Base-by-base conservation (phyloP, 23 red algal species). In the Gracilaria gracilis region DNA sequence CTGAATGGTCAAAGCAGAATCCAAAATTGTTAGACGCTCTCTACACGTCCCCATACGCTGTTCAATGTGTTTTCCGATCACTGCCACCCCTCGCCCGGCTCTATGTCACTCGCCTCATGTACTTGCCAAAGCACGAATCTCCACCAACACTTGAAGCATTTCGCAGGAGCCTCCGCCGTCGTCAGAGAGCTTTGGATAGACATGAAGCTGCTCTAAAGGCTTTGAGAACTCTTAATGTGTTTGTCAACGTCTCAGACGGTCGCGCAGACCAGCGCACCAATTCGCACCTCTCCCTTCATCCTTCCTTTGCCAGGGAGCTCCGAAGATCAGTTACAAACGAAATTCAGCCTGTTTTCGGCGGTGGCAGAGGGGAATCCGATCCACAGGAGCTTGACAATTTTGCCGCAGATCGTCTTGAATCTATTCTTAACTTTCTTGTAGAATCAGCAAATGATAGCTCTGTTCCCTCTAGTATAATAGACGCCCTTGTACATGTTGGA, bases 341-440 rank as follows among this genome's bases (percentile, higher is more conserved):
- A 27, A 73, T 88, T 40, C 53, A 49, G 19, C 71, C 70, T 57
- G 83, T 94, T 36, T 88, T 94, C 44, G 75, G 74, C 0, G 92
- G 83, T 28, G 74, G 53, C 13, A 61, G n/a, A 20, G 84, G 74
- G 0, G 38, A 69, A 35, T 67, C 61, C 15, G 39, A 61, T 50
- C 76, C 80, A 69, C 39, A 92, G 17, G 64, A 78, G 50, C 86
- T 95, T 79, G 75, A 89, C 71, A 66, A 53, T 36, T 86, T 91
- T 59, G 61, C 88, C 19, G 79, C 79, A 29, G 61, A 66, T 47
- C 77, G 81, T 31, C 90, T 93, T 85, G 96, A 98, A 83, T 47
- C 62, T n/a, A 79, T 98, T 59, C 74, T 98, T 32, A 93, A 98
- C 61, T 98, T 92, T 81, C 79, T 98, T 20, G 91, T 98, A 64